Evolutionary conservation across 306 rosid species (phyloP), one percentile per base, ranked within the genome.

Genomic region (Hippophae tibetana): DNA sequence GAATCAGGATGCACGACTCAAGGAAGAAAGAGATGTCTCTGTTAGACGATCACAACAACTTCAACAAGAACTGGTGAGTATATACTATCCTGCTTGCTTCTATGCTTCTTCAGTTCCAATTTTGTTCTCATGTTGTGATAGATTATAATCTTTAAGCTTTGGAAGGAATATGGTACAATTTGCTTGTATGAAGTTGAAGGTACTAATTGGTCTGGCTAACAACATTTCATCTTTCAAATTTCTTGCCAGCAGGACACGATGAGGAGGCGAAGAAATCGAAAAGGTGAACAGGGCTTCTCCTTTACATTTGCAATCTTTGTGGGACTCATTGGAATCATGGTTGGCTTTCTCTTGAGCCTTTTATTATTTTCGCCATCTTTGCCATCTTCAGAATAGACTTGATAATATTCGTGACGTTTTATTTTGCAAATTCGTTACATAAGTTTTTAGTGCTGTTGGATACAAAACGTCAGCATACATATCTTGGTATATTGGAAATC

Each of bases 21-120:
- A 78, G 78, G 99, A 84, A 73, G 99, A 92, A 75, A 85, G 84
- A 75, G 99, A 92, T 63, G 70, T 73, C 13, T 85, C 89, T 65
- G 71, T 72, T 47, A 80, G 81, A 69, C 95, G 78, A 71, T 83
- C 89, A 12, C 80, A 79, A 59, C 82, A 77, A 63, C 92, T 92
- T 68, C 95, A 80, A 74, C 93, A 78, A 66, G 96, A 92, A 78
- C 77, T 88, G 95, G 99, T 92, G 55, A 71, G 80, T 31, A 31
- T 38, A 40, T 23, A 44, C 5, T 31, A 31, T 57, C 7, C 60
- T 31, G 56, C 59, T 57, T 12, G 52, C 48, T 53, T n/a, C 26
- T 60, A 43, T 57, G 54, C 42, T 54, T 48, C 38, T 31, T 31
- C 38, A 31, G 4, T 31, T 31, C 38, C 38, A 31, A 31, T 31